phyloP scores from a whole-genome alignment of 768 basidiomycete genomes.

The Austroboletus eburneus region DNA sequence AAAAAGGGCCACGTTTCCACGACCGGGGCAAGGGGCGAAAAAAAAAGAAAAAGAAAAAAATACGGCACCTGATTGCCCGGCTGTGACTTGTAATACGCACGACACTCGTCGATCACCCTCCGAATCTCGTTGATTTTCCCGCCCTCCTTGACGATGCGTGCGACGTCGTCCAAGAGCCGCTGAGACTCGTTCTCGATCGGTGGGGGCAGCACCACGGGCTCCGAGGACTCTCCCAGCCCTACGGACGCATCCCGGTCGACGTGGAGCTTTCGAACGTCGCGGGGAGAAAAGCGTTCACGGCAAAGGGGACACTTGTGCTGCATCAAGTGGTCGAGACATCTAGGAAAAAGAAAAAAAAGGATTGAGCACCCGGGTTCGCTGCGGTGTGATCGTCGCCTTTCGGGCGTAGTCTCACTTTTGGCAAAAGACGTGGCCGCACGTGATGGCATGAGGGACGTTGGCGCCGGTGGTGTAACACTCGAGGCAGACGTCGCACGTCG shows the following conservation, averaged over 20 bases:
- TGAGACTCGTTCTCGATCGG: slow-evolving; percentile 42
- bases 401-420: slow-evolving; percentile 32
- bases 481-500: slow-evolving; percentile 73
- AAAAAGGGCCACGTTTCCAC: neutral
- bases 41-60: too few relatives aligned
- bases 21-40: too few relatives aligned
- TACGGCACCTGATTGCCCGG: slow-evolving; percentile 50
- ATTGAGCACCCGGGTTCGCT: too few relatives aligned
- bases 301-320: slow-evolving; percentile 60
- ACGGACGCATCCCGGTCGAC: slow-evolving; percentile 43
- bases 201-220: slow-evolving; percentile 16
- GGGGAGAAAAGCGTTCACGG: slow-evolving; percentile 46
- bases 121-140: slow-evolving; percentile 48
- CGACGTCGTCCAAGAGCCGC: slow-evolving; percentile 51
- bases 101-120: slow-evolving; percentile 48
- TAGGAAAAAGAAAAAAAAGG: slow-evolving; percentile 16
- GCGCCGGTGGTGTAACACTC: slow-evolving; percentile 52
- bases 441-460: slow-evolving; percentile 60
- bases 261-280: slow-evolving; percentile 52
- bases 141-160: slow-evolving; percentile 51
- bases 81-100: slow-evolving; percentile 42
- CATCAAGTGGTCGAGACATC: slow-evolving; percentile 52
- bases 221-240: slow-evolving; percentile 10
- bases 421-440: slow-evolving; percentile 74
- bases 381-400: too few relatives aligned